These are phyloP conservation scores for Phytophthora citrophthora DNA, from an alignment of 352 stramenopile genomes.

Conservation along the genomic window DNA sequence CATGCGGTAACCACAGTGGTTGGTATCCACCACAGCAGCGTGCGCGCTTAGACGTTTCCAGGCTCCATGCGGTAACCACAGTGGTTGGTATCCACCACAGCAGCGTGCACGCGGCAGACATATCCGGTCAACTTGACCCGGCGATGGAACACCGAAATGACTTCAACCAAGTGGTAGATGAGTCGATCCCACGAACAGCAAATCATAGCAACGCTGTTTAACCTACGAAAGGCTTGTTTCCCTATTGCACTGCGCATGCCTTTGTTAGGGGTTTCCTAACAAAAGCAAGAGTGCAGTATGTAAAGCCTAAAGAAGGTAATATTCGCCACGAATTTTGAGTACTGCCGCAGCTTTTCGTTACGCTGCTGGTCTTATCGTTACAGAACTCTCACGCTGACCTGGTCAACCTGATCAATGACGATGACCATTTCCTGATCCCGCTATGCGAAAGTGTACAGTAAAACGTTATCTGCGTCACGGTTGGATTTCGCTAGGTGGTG, in stretches of 20 bases:
- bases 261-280: too few relatives aligned
- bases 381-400: too few relatives aligned
- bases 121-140: neutral
- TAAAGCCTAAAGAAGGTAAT: too few relatives aligned
- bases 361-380: neutral
- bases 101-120: neutral
- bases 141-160: conserved; percentile 12
- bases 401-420: too few relatives aligned
- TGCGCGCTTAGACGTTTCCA: neutral
- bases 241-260: too few relatives aligned
- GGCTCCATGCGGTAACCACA: neutral
- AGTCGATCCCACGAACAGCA: conserved; percentile 14
- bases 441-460: neutral
- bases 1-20: neutral
- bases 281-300: too few relatives aligned
- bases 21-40: too few relatives aligned
- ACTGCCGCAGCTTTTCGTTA: too few relatives aligned
- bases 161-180: conserved; percentile 18
- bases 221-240: neutral
- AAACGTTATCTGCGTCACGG: neutral
- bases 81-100: too few relatives aligned
- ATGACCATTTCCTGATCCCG: neutral
- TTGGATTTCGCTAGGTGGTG: neutral
- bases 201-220: conserved; percentile 3
- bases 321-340: too few relatives aligned